Evolutionary conservation across 768 basidiomycete genomes (phyloP).

Genomic region (Lyophyllum atratum): DNA sequence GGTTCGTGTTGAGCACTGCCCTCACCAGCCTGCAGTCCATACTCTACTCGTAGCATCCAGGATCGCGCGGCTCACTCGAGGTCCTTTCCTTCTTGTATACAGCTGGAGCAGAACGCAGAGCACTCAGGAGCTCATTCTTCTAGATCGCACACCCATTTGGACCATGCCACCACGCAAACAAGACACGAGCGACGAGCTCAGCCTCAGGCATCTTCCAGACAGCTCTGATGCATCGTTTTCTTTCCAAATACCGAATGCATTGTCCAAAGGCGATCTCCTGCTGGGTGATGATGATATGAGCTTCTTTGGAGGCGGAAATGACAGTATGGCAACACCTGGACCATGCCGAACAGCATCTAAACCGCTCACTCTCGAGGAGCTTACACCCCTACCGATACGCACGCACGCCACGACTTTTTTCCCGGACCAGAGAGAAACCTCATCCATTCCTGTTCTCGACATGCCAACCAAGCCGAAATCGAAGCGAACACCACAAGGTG

Average conservation of each 20-base stretch:
- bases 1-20: background rate
- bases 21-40: background rate
- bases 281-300: constrained; percentile 48
- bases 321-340: constrained; percentile 34
- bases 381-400: constrained; percentile 18
- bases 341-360: constrained; percentile 25
- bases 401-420: background rate
- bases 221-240: constrained; percentile 52
- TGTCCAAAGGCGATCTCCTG: constrained; percentile 48
- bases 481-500: constrained; percentile 5
- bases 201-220: constrained; percentile 57
- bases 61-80: too few relatives aligned
- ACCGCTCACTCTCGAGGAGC: constrained; percentile 40
- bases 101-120: background rate
- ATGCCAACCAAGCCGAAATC: constrained; percentile 3
- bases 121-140: too few relatives aligned
- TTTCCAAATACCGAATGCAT: constrained; percentile 52
- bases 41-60: too few relatives aligned
- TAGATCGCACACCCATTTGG: too few relatives aligned
- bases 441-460: background rate
- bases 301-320: constrained; percentile 43
- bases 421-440: background rate
- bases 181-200: constrained; percentile 41
- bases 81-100: background rate
- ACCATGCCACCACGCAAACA: constrained; percentile 27